Evolutionary conservation across 148 eudicot genomes (phyloP), one percentile per base, ranked within the genome.

Genomic region (Bassia scoparia): DNA sequence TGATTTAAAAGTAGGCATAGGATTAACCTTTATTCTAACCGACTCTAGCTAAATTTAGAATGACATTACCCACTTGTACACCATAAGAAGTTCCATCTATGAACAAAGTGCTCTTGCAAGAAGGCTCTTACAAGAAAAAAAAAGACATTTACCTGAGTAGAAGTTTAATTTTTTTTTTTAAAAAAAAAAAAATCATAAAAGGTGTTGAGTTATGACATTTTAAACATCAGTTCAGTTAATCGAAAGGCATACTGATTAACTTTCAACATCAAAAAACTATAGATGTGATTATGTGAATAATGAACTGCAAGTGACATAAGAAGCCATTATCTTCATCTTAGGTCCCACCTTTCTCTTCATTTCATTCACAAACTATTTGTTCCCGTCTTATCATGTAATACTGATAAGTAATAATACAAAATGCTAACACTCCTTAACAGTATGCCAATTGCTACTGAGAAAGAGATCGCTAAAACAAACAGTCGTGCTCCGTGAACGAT

Each of bases 281-380:
- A 44, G 64, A 58, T 55, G 61, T 14, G 52, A 67, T 67, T 34
- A 58, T 55, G 61, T 14, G 52, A 67, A 75, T 34, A 31, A 43
- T 13, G 23, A 74, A 67, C 71, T 64, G 13, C 33, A 74, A 49
- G 52, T 41, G 49, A 69, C 56, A 56, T 24, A 30, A 75, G 67
- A 61, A 76, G 38, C 37, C 37, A 34, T 27, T 50, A 54, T 49
- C 62, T 23, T 23, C 46, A 29, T 56, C 44, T 55, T 49, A 46
- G 46, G 55, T 53, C 66, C 61, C 67, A 41, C 56, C 26, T 64
- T 68, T 58, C 46, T 38, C 46, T 53, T 43, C 7, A 21, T 71
- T 53, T 30, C 43, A 64, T 66, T 58, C 55, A 66, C 55, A 58
- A 17, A 21, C 44, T 43, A 48, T 24, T 27, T 31, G 50, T 37